Conservation (phyloP, 768 basidiomycete species). For the Lentinula guzmanii region DNA sequence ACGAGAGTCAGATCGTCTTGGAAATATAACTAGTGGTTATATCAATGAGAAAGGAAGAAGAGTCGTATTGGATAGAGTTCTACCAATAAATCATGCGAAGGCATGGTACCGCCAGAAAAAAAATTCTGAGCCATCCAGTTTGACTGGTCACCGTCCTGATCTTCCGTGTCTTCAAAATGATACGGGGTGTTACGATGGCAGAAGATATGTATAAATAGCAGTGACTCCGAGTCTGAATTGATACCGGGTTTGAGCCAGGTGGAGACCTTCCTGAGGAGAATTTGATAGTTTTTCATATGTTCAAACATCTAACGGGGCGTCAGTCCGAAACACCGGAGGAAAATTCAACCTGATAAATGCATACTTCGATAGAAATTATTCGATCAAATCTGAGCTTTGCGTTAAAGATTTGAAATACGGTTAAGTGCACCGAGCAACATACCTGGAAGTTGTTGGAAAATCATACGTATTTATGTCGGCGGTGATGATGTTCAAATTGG, state of each 20-base stretch:
- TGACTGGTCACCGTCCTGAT: constrained; percentile 27
- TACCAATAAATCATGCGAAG: constrained; percentile 57
- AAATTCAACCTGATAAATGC: background rate
- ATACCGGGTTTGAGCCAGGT: constrained; percentile 43
- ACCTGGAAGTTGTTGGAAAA: constrained; percentile 45
- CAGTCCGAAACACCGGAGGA: background rate
- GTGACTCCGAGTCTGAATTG: constrained; percentile 24
- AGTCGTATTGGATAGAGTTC: background rate
- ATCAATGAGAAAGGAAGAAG: background rate
- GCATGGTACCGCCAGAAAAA: constrained; percentile 72
- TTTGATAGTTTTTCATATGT: constrained; percentile 72
- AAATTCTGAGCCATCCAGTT: constrained; percentile 70
- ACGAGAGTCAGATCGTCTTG: constrained; percentile 55
- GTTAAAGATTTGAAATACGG: background rate
- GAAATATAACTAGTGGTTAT: constrained; percentile 44
- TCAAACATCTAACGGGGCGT: constrained; percentile 56
- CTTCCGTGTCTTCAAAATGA: constrained; percentile 43
- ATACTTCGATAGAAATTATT: constrained; percentile 63
- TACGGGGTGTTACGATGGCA: constrained; percentile 60
- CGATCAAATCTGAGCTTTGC: constrained; percentile 52
- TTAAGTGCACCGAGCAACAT: constrained; percentile 4
- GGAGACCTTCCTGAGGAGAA: constrained; percentile 53
- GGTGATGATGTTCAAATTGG: constrained; percentile 61
- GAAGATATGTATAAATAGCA: constrained; percentile 68
- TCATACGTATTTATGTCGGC: constrained; percentile 62